Base-by-base conservation (phyloP, 192 early-diverging fungal genomes). In the Allomyces arbusculus region DNA sequence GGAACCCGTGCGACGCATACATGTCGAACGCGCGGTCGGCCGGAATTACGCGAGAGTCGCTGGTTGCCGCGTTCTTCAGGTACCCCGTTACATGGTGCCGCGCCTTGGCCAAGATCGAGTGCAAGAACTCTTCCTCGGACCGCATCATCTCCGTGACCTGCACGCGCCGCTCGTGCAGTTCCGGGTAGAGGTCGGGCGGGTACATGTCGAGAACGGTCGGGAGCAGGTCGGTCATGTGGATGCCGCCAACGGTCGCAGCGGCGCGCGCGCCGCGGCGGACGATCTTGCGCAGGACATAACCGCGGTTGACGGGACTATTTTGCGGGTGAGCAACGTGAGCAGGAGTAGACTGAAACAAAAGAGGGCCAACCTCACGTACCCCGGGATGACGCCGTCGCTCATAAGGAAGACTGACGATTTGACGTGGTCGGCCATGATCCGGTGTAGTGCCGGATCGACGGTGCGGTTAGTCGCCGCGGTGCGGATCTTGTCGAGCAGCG, bases 1-100 rank as follows among this genome's bases (percentile, higher is more conserved):
- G 82, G 65, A 84, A 84, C 4, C 82, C 82, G 68, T 76, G 81
- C 4, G 78, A 82, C 50, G 80, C 78, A 28, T 80, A 84, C 4
- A 84, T 63, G 55, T 77, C 72, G 65, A 81, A 84, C 0, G 82
- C 82, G 58, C 75, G 74, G 0, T 71, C 66, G 3, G 78, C 70
- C 74, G 62, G 70, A 63, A 62, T 81, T 78, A 1, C 76, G 66
- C 11, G 71, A 69, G 11, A 80, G 78, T 10, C 81, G 69, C 19
- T 80, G 61, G 0, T 70, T 71, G 24, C 81, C 63, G 1, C 82
- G 78, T 50, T 78, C 73, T 26, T 76, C 76, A 16, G 81, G 66
- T 0, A 80, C 79, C 5, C 72, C 61, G 33, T 77, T 69, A 67
- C 81, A 81, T 11, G 78, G 69, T 22, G 65, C 70, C 45, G 80